Base-by-base conservation (phyloP, 176 grass and related monocot genomes). In the Thalia dealbata region DNA sequence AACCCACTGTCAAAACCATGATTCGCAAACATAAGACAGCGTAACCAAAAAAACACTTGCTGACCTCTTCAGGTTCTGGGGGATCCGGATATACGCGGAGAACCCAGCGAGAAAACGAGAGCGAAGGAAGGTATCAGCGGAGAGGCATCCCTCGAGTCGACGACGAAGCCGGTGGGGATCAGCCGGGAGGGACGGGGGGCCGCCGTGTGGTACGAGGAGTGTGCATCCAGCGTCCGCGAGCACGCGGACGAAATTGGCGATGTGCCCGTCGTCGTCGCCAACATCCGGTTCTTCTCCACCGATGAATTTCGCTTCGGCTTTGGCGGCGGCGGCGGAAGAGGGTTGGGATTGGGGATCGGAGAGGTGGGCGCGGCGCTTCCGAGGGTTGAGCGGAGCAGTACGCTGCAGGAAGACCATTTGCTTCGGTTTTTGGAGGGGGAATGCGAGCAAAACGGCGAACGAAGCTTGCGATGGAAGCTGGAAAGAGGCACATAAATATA, bases 341-440 rank as follows among this genome's bases (percentile, higher is more conserved):
- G 29, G 13, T 61, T 32, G 35, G 58, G 15, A 22, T 38, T 26
- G 58, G 41, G 24, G n/a, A 52, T 52, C 24, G 35, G 58, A 46
- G 55, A 18, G 9, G 58, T 38, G n/a, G 13, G 14, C 56, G 59
- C 73, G 85, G 42, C 70, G 88, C 80, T 81, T 86, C 76, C 75
- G 82, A 26, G 78, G 78, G 56, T 96, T 91, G 64, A 43, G 48
- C 50, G 81, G 58, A 28, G 73, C 72, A 55, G 52, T 81, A 71
- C 91, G 88, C 83, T 96, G 83, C 73, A 96, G 83, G 80, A 91
- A 88, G 72, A 96, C 91, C 91, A 96, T 96, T 55, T 43, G 46
- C 15, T 11, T 27, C 7, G 44, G 24, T 72, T 7, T 11, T 21
- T 6, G 19, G 24, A 29, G 3, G 45, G 18, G 11, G 16, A 32